Evolutionary conservation across 2,329 filamentous ascomycete genomes (phyloP).

Genomic region (Xylaria polymorpha): DNA sequence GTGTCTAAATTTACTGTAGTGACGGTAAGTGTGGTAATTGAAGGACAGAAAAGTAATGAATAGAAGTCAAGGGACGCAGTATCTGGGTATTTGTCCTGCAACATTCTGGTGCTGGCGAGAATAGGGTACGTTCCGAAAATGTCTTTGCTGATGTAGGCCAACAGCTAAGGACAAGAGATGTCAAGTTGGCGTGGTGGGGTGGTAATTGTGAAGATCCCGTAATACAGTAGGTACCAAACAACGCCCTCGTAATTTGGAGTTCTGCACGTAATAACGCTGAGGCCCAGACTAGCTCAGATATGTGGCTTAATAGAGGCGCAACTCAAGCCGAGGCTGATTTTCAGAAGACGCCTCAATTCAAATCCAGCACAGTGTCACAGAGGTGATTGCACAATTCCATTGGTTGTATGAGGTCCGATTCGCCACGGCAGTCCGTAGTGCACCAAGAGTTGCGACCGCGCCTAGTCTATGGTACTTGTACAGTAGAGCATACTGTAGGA

Average conservation of each 20-base stretch:
- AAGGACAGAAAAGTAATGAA: too few relatives aligned
- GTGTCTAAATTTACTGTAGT: not conserved
- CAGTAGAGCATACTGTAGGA: not conserved
- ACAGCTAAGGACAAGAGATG: not conserved
- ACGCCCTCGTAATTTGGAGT: slow-evolving; percentile 3
- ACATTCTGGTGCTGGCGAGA: not conserved
- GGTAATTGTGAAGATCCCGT: not conserved
- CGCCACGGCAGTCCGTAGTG: slow-evolving; percentile 13
- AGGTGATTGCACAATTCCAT: not conserved
- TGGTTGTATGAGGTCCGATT: slow-evolving; percentile 11
- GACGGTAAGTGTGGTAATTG: slow-evolving; percentile 1
- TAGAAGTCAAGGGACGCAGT: not conserved
- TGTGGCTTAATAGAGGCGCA: slow-evolving; percentile 23
- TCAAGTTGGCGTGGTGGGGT: not conserved
- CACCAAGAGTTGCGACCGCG: not conserved
- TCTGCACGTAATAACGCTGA: slow-evolving; percentile 11
- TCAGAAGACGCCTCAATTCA: slow-evolving; percentile 6
- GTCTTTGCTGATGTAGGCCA: not conserved
- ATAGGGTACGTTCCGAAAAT: not conserved
- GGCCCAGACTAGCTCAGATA: slow-evolving; percentile 3
- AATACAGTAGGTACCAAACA: not conserved
- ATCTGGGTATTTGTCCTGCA: not conserved
- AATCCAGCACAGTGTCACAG: slow-evolving; percentile 6
- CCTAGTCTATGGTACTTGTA: not conserved
- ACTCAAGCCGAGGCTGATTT: slow-evolving; percentile 12